Evolutionary conservation across 1,284 basidiomycete species (phyloP).

Genomic region (Ceratobasidium papillatum): DNA sequence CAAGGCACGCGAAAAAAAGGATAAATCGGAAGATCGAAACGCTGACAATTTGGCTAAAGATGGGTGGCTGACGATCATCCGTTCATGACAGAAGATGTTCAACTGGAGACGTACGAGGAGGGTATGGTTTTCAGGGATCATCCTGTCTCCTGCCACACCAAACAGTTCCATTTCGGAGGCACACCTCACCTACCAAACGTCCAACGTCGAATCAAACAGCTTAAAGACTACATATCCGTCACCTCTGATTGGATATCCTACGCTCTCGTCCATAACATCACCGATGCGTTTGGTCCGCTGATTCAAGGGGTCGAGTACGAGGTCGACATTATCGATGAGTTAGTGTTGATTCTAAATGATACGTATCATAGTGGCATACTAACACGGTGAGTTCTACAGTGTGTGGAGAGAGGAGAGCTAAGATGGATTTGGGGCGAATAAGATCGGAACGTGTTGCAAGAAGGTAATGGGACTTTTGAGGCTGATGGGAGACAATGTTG

Average conservation of each 20-base stretch:
- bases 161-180: conserved; percentile 94
- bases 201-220: conserved; percentile 96
- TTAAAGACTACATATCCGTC: conserved; percentile 93
- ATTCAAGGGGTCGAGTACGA: conserved; percentile 99
- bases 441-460: conserved; percentile 98
- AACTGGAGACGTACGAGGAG: conserved; percentile 98
- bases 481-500: conserved; percentile 99
- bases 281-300: conserved; percentile 97
- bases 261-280: conserved; percentile 99
- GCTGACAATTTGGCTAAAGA: too few relatives aligned
- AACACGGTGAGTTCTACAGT: conserved; percentile 57
- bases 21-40: too few relatives aligned
- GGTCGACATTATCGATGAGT: conserved; percentile 98
- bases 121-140: conserved; percentile 87
- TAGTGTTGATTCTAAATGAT: conserved; percentile 95
- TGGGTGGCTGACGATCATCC: conserved; percentile 98
- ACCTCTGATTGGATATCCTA: conserved; percentile 99
- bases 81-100: conserved; percentile 98
- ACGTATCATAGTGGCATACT: conserved; percentile 84
- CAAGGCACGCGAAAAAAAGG: conserved; percentile 61
- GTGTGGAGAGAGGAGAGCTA: not conserved
- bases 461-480: conserved; percentile 98
- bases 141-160: not conserved
- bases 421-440: too few relatives aligned
- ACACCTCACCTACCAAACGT: conserved; percentile 99